Evolutionary conservation across 2,329 filamentous ascomycete genomes (phyloP).

Genomic region (Knoxdaviesia capensis): DNA sequence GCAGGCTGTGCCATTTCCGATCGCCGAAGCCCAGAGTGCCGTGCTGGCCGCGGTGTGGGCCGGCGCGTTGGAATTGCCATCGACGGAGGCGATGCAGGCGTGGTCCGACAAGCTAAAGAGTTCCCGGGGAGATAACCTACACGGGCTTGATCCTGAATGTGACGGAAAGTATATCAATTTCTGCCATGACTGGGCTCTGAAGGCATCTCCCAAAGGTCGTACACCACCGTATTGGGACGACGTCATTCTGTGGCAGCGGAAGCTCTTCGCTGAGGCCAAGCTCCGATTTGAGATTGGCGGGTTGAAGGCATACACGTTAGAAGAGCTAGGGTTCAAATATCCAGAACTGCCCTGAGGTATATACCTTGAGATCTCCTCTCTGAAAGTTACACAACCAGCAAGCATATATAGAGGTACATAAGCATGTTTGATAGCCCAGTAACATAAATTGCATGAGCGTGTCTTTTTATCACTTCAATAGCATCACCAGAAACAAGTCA

Average conservation of each 20-base stretch:
- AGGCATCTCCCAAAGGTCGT: conserved; percentile 36
- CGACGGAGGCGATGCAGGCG: conserved; percentile 37
- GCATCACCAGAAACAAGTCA: too few relatives aligned
- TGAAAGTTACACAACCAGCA: background rate
- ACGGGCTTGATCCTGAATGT: conserved; percentile 29
- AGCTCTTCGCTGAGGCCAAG: conserved; percentile 48
- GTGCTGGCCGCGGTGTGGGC: conserved; percentile 62
- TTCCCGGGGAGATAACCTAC: conserved; percentile 19
- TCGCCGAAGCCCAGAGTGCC: conserved; percentile 62
- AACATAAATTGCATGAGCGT: background rate
- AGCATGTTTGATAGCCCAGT: background rate
- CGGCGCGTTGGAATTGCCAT: conserved; percentile 45
- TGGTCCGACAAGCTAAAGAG: conserved; percentile 49
- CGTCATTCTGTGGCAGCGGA: conserved; percentile 51
- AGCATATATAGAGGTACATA: background rate
- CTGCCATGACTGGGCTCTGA: conserved; percentile 39
- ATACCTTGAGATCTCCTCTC: too few relatives aligned
- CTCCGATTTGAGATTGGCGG: conserved; percentile 49
- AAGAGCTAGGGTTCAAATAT: conserved; percentile 47
- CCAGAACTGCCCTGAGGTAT: conserved; percentile 1
- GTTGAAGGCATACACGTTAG: conserved; percentile 39
- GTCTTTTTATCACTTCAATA: too few relatives aligned
- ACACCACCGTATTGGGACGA: conserved; percentile 51
- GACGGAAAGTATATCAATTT: conserved; percentile 54
- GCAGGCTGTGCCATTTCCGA: conserved; percentile 72